A percentile compares a stretch with the other conserved stretches of the same genome.
Evolutionary conservation across 1,284 basidiomycete genomes (phyloP).

Genomic region (Dichomitus squalens): DNA sequence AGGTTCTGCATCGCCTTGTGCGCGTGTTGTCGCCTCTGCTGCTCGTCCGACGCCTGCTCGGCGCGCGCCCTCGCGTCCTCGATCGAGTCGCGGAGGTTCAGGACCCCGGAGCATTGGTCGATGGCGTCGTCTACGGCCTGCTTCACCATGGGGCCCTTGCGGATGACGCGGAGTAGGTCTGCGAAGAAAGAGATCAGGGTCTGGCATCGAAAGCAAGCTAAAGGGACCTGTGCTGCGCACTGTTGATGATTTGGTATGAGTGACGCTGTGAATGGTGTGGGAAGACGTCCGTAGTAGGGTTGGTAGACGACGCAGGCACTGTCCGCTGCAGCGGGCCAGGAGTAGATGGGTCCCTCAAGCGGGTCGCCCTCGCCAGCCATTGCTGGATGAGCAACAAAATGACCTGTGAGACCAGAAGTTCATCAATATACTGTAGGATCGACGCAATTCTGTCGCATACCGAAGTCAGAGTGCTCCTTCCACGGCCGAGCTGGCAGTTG

Average conservation of each 20-base stretch:
- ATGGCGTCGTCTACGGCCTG: conserved; percentile 89
- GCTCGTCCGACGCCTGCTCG: conserved; percentile 77
- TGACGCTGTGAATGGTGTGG: conserved; percentile 46
- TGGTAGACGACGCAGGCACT: conserved; percentile 39
- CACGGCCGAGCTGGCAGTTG: conserved; percentile 95
- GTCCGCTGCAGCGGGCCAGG: conserved; percentile 38
- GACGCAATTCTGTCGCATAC: conserved; percentile 41
- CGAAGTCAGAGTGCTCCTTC: conserved; percentile 90
- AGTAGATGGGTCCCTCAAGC: conserved; percentile 35
- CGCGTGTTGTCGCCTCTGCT: conserved; percentile 63
- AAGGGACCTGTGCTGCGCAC: conserved; percentile 43
- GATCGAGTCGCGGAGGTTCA: conserved; percentile 88
- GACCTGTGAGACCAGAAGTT: conserved; percentile 45
- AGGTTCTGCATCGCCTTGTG: conserved; percentile 83
- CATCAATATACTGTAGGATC: neutral
- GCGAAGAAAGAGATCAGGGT: neutral
- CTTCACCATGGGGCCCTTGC: conserved; percentile 89
- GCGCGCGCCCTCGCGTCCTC: conserved; percentile 79
- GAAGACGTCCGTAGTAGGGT: conserved; percentile 25
- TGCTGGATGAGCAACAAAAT: conserved; percentile 86
- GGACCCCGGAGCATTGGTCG: conserved; percentile 83
- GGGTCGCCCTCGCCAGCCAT: conserved; percentile 66
- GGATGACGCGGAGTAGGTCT: conserved; percentile 93
- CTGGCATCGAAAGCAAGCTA: neutral
- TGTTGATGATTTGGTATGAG: conserved; percentile 82